Conservation (phyloP, 2,329 filamentous ascomycete species). For the Microcyclospora tardicrescens region DNA sequence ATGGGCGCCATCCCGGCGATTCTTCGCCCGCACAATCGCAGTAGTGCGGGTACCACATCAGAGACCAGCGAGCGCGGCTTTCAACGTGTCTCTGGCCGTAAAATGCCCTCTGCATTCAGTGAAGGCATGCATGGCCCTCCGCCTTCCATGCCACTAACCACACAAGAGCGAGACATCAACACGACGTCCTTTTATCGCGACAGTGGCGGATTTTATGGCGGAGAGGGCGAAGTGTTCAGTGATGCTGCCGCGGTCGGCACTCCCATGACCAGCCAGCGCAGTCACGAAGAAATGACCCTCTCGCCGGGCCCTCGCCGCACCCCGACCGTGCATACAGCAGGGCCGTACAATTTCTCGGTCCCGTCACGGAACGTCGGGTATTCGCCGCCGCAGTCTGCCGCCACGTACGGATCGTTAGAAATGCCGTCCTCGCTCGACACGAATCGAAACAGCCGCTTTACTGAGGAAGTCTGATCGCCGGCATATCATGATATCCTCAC, state of each 20-base stretch:
- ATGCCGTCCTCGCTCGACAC: slow-evolving; percentile 12
- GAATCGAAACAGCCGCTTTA: slow-evolving; percentile 15
- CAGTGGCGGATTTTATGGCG: slow-evolving; percentile 30
- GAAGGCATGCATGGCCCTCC: slow-evolving; percentile 32
- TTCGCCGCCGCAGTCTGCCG: background rate
- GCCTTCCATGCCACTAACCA: slow-evolving; percentile 12
- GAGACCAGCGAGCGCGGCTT: slow-evolving; percentile 30
- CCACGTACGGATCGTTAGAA: slow-evolving; percentile 7
- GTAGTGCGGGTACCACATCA: slow-evolving; percentile 4
- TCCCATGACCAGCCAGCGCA: background rate
- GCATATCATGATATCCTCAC: no score
- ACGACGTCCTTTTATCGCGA: slow-evolving; percentile 34
- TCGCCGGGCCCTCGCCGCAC: slow-evolving; percentile 22
- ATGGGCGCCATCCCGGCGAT: slow-evolving; percentile 25
- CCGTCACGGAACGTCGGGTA: slow-evolving; percentile 4
- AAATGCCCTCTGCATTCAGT: slow-evolving; percentile 36
- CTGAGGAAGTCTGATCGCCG: slow-evolving; percentile 15
- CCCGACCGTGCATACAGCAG: slow-evolving; percentile 19
- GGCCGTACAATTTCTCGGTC: slow-evolving; percentile 16
- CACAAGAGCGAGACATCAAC: slow-evolving; percentile 12
- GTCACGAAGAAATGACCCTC: slow-evolving; percentile 15
- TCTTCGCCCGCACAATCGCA: slow-evolving; percentile 23
- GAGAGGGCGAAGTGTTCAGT: slow-evolving; percentile 13
- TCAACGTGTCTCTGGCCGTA: slow-evolving; percentile 35
- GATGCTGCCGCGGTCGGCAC: no score